Evolutionary conservation across 768 basidiomycete species (phyloP), one percentile per base, ranked within the genome.

Genomic region (Tylopilus balloui): DNA sequence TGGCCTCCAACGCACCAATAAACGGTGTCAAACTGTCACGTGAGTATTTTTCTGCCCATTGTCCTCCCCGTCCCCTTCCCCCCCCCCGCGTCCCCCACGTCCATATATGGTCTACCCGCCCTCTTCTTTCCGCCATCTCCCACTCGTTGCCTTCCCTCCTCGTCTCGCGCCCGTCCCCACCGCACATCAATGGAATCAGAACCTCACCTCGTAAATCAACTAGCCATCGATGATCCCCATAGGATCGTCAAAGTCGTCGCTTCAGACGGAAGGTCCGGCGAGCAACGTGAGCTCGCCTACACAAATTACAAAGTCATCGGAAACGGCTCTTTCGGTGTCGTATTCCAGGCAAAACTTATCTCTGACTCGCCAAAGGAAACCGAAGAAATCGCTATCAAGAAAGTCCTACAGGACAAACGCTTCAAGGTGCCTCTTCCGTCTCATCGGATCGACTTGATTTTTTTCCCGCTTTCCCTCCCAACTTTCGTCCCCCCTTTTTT

Each of bases 331-430:
- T 99, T 99, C 63, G 96, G 96, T 59, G 94, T 99, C 69, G 96
- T 99, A 55, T 98, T 94, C 70, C 91, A 93, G 57, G 95, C 94
- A 51, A 92, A 84, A 71, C 82, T 97, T 47, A 75, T 93, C 42
- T 76, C 76, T 13, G 76, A 77, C 28, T 72, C 77, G 8, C 71
- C 77, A 37, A 80, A 81, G 62, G 80, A 79, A 28, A 74, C 73
- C 17, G 87, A 88, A 50, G 92, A 97, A 59, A 96, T 99, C 64
- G 96, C 96, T 42, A 99, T 99, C 80, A 99, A 99, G 90, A 98
- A 97, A 78, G 96, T 99, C 43, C 73, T 99, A 54, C 96, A 99
- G 78, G 96, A 99, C 76, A 99, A 99, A 79, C 84, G 96, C 59
- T 99, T 99, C 88, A 99, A 99, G 91, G 95, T 94, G 53, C 55